Percentiles rank a stretch among this genome's conserved stretches.
These are phyloP conservation scores for Acacia pycnantha DNA, from an alignment of 331 rosid species.

Conservation along the genomic window DNA sequence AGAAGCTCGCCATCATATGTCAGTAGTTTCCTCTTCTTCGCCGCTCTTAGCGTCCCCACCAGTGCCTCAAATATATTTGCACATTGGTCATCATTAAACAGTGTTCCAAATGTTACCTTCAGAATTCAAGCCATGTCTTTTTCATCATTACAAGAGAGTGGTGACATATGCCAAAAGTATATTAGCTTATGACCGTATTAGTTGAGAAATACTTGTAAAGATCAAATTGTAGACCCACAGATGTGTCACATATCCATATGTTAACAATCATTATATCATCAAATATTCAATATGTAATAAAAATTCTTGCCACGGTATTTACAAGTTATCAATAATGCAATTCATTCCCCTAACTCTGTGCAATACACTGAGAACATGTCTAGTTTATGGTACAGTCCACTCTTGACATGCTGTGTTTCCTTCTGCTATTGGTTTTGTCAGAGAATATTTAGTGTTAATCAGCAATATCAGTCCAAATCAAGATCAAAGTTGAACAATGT, in stretches of 20 bases:
- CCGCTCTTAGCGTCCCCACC: slow-evolving; percentile 93
- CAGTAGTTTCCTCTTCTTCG: slow-evolving; percentile 69
- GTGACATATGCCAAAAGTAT: neutral
- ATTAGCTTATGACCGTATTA: neutral
- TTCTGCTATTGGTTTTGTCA: neutral
- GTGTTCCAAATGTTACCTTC: slow-evolving; percentile 87
- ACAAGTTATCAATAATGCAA: neutral
- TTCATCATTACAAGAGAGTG: slow-evolving; percentile 9
- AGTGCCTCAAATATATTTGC: slow-evolving; percentile 93
- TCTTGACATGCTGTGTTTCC: neutral
- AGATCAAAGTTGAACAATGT: neutral
- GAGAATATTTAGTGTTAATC: neutral
- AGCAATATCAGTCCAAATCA: slow-evolving; percentile 17
- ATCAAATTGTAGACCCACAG: neutral
- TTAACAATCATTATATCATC: neutral
- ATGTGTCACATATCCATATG: neutral
- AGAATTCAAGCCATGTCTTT: slow-evolving; percentile 24
- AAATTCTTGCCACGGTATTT: neutral
- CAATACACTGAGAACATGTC: neutral
- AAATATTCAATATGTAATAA: neutral
- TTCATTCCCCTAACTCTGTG: neutral
- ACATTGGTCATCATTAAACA: slow-evolving; percentile 78
- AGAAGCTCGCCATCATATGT: slow-evolving; percentile 81
- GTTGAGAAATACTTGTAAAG: neutral
- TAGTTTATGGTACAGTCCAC: neutral